Conservation (phyloP, 805 yeast genomes). For the Debaryomyces castellii region DNA sequence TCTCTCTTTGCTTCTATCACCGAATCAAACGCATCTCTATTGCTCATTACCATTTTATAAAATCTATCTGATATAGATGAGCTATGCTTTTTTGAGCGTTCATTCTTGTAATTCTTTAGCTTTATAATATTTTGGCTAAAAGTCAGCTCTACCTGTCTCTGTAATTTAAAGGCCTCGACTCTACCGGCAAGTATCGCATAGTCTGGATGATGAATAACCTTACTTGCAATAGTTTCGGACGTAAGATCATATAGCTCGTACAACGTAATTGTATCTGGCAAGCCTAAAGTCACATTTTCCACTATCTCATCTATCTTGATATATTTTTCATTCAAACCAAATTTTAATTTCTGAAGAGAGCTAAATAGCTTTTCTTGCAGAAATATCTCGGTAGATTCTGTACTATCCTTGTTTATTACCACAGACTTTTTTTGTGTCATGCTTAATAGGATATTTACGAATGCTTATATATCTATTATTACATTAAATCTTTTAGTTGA, state of each 20-base stretch:
- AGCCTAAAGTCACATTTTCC: slow-evolving; percentile 12
- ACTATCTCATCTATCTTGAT: slow-evolving; percentile 16
- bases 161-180: slow-evolving; percentile 31
- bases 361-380: slow-evolving; percentile 6
- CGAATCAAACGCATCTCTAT: slow-evolving; percentile 66
- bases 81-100: slow-evolving; percentile 6
- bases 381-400: neutral
- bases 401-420: neutral
- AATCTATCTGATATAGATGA: slow-evolving; percentile 75
- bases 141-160: slow-evolving; percentile 11
- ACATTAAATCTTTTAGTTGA: neutral
- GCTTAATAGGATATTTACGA: neutral
- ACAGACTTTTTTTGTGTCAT: neutral
- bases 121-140: slow-evolving; percentile 26
- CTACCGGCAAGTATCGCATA: slow-evolving; percentile 37
- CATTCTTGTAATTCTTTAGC: slow-evolving; percentile 12
- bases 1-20: slow-evolving; percentile 80
- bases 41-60: slow-evolving; percentile 57
- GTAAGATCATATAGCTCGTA: slow-evolving; percentile 26
- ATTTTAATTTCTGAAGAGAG: slow-evolving; percentile 9
- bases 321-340: slow-evolving; percentile 12
- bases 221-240: slow-evolving; percentile 34
- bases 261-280: slow-evolving; percentile 16
- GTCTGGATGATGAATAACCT: slow-evolving; percentile 34
- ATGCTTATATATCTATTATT: no score